Evolutionary conservation across 164 flowering plant species (phyloP).

Genomic region (Magnolia sinica): DNA sequence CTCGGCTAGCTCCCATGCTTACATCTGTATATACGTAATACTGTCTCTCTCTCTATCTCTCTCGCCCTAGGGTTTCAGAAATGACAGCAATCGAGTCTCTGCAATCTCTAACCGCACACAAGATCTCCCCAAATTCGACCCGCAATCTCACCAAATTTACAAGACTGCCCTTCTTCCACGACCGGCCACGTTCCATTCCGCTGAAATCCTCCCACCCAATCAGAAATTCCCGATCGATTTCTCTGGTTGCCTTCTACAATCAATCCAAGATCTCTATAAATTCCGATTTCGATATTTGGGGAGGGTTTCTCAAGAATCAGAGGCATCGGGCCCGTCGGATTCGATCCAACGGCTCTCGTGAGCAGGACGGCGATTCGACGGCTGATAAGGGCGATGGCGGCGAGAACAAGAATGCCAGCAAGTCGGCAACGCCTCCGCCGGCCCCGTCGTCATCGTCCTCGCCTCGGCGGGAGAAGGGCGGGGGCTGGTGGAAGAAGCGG

Average conservation of each 20-base stretch:
- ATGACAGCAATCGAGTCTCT: constrained; percentile 39
- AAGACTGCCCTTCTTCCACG: constrained; percentile 18
- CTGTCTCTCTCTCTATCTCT: background rate
- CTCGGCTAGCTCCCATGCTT: too few species aligned
- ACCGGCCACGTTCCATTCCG: constrained; percentile 28
- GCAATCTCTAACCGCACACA: constrained; percentile 23
- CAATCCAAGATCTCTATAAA: constrained; percentile 23
- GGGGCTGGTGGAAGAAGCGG: constrained; percentile 52
- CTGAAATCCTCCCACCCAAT: constrained; percentile 19
- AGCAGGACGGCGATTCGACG: constrained; percentile 55
- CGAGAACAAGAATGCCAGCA: constrained; percentile 24
- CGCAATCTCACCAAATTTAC: constrained; percentile 7
- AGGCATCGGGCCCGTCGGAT: constrained; percentile 22
- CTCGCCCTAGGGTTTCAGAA: background rate
- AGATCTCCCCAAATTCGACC: constrained; percentile 16
- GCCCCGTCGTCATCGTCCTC: constrained; percentile 15
- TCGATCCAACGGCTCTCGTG: constrained; percentile 43
- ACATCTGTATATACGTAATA: background rate
- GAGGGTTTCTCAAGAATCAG: constrained; percentile 17
- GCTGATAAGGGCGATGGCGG: constrained; percentile 37
- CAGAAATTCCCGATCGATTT: constrained; percentile 19
- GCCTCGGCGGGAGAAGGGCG: constrained; percentile 47
- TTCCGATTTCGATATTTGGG: constrained; percentile 29
- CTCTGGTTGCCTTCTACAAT: constrained; percentile 6
- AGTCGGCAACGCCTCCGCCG: constrained; percentile 29